Percentiles rank a stretch among this genome's conserved stretches.
Evolutionary conservation across 768 basidiomycete species (phyloP).

Genomic region (Cantharellus anzutake): DNA sequence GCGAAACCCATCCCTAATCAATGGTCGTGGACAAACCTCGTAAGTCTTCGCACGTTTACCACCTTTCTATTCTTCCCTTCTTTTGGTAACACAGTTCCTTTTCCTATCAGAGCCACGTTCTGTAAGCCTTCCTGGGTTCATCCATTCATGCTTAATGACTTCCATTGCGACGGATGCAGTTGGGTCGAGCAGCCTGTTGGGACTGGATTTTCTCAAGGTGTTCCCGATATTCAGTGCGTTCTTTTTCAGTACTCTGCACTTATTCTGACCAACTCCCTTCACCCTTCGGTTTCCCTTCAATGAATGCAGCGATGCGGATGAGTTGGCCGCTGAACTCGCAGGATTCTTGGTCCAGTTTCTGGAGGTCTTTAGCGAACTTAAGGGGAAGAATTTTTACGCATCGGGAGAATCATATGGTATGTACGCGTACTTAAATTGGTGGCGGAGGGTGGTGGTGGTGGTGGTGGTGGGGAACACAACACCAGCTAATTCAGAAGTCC

Average conservation of each 20-base stretch:
- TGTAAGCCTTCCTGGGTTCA: neutral
- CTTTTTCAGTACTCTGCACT: neutral
- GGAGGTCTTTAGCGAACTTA: slow-evolving; percentile 51
- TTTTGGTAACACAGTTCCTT: neutral
- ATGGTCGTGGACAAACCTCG: neutral
- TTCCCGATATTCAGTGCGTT: slow-evolving; percentile 29
- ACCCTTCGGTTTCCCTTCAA: no score
- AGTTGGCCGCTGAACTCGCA: slow-evolving; percentile 31
- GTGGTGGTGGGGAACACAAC: no score
- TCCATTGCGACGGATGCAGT: neutral
- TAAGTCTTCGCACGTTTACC: neutral
- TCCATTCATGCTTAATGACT: neutral
- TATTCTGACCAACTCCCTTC: neutral
- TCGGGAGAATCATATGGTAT: slow-evolving; percentile 29
- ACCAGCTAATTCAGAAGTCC: neutral
- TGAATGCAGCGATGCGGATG: slow-evolving; percentile 13
- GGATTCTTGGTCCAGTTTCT: slow-evolving; percentile 63
- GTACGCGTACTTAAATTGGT: neutral
- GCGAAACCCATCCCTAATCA: neutral
- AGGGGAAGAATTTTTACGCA: slow-evolving; percentile 50
- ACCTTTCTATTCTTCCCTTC: neutral
- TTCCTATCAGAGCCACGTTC: neutral
- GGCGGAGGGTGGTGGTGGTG: no score
- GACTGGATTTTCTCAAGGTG: slow-evolving; percentile 58
- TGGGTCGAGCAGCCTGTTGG: slow-evolving; percentile 70